Evolutionary conservation across 176 grass and related monocot species (phyloP).

Genomic region (Oryza punctata): DNA sequence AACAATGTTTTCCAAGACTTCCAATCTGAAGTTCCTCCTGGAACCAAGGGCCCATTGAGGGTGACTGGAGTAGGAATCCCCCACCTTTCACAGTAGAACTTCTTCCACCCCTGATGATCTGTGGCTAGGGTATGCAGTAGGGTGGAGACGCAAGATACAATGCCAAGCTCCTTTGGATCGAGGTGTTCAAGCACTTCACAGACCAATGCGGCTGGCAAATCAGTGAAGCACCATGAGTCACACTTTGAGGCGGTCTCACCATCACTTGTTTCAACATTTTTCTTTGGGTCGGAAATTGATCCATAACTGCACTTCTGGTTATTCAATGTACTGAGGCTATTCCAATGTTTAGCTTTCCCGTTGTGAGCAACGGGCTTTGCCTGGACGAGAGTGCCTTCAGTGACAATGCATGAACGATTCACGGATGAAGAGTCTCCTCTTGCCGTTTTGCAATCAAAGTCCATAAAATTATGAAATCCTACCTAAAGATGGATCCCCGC

Average conservation of each 20-base stretch:
- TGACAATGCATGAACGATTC: constrained; percentile 31
- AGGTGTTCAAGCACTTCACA: constrained; percentile 81
- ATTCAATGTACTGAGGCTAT: constrained; percentile 34
- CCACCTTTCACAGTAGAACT: constrained; percentile 89
- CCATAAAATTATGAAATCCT: constrained; percentile 72
- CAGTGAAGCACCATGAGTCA: constrained; percentile 51
- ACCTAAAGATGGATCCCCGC: constrained; percentile 10
- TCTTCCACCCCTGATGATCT: constrained; percentile 91
- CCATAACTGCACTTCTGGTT: constrained; percentile 36
- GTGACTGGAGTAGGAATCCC: constrained; percentile 38
- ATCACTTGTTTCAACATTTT: constrained; percentile 28
- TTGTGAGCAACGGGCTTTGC: background rate
- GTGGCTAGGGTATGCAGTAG: constrained; percentile 67
- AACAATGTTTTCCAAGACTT: constrained; percentile 85
- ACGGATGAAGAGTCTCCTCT: constrained; percentile 51
- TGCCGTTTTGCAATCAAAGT: constrained; percentile 66
- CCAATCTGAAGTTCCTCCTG: constrained; percentile 31
- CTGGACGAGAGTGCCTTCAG: constrained; percentile 35
- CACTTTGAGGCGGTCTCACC: constrained; percentile 24
- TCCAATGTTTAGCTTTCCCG: constrained; percentile 37
- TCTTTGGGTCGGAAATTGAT: constrained; percentile 33
- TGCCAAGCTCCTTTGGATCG: constrained; percentile 82
- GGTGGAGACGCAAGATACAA: constrained; percentile 83
- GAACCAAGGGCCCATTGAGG: constrained; percentile 20
- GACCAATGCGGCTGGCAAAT: constrained; percentile 71